Percentiles rank a stretch among this genome's conserved stretches.
Evolutionary conservation across 768 basidiomycete species (phyloP).

Genomic region (Russula foetens): DNA sequence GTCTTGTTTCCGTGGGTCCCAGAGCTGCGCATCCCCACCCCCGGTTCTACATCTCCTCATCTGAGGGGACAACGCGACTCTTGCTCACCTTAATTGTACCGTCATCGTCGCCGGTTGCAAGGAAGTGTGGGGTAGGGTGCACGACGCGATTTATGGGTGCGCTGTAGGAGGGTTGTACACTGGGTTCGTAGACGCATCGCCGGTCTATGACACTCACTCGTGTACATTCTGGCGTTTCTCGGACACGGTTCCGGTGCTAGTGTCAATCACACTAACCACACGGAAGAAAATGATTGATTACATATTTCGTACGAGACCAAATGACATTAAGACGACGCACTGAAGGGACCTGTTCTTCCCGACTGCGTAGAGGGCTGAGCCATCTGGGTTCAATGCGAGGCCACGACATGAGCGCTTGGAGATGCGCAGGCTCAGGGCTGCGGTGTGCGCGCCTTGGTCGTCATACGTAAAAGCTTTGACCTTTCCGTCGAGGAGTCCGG

Average conservation of each 20-base stretch:
- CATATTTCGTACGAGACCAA: neutral
- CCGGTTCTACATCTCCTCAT: neutral
- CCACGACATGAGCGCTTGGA: constrained; percentile 81
- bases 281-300: neutral
- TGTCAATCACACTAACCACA: constrained; percentile 54
- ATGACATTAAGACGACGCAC: constrained; percentile 41
- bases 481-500: constrained; percentile 73
- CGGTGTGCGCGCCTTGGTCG: constrained; percentile 51
- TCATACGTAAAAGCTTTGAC: constrained; percentile 78
- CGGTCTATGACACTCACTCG: constrained; percentile 44
- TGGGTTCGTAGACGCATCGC: constrained; percentile 19
- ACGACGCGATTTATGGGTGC: constrained; percentile 83
- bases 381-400: constrained; percentile 59
- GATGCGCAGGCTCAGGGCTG: constrained; percentile 56
- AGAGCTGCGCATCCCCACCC: constrained; percentile 46
- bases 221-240: constrained; percentile 47
- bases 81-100: constrained; percentile 79
- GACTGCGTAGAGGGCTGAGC: constrained; percentile 61
- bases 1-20: too few species aligned
- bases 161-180: constrained; percentile 31
- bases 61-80: neutral
- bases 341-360: constrained; percentile 76
- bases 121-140: constrained; percentile 55
- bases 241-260: constrained; percentile 43
- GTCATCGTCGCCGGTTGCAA: constrained; percentile 89